These are phyloP conservation scores for Linum tenue DNA, from an alignment of 345 rosid species.

Conservation along the genomic window DNA sequence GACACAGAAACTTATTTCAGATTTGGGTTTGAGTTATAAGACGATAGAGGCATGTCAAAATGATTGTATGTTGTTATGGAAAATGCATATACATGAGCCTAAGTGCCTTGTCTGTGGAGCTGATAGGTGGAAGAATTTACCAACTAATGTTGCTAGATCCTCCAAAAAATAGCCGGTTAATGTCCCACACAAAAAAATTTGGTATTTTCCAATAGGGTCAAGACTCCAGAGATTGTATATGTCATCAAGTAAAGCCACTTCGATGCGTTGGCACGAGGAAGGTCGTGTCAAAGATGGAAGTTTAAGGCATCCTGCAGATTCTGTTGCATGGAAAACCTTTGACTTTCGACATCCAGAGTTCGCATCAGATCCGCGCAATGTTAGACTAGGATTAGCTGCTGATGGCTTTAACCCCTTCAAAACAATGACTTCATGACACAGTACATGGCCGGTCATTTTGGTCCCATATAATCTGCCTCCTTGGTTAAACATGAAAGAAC, in stretches of 20 bases:
- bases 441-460: background rate
- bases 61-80: too few species aligned
- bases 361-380: background rate
- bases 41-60: constrained; percentile 4
- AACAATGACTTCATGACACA: too few species aligned
- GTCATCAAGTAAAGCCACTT: background rate
- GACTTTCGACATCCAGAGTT: background rate
- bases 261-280: constrained; percentile 14
- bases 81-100: background rate
- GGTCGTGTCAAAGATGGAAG: background rate
- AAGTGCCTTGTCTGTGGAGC: background rate
- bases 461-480: constrained; percentile 11
- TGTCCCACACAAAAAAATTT: constrained; percentile 1
- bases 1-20: background rate
- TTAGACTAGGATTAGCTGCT: background rate
- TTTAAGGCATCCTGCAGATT: constrained; percentile 3
- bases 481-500: constrained; percentile 10
- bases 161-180: background rate
- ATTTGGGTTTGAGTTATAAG: background rate
- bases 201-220: constrained; percentile 9
- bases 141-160: background rate
- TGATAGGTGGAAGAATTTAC: background rate
- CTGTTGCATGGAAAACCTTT: constrained; percentile 1
- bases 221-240: constrained; percentile 6
- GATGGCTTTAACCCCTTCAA: constrained; percentile 9